Conservation (phyloP, 2,329 filamentous ascomycete genomes). For the Neocatenulostroma microsporum region DNA sequence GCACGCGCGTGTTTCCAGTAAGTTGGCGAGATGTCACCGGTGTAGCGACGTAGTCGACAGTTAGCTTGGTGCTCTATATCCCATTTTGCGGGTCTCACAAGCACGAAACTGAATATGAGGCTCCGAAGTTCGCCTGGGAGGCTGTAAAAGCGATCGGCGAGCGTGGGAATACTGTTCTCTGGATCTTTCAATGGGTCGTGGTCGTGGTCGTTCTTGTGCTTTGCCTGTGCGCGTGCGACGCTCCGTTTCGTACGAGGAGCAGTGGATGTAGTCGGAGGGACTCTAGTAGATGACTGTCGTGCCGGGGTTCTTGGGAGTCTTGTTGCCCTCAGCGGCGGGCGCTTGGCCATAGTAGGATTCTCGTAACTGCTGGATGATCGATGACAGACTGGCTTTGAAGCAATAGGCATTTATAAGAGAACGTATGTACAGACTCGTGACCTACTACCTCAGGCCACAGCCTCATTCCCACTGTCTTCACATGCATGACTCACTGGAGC, state of each 20-base stretch:
- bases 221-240: not conserved
- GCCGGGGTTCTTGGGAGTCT: not conserved
- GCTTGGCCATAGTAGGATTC: conserved; percentile 2
- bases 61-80: conserved; percentile 3
- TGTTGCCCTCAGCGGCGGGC: conserved; percentile 6
- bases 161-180: not conserved
- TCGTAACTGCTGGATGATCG: not conserved
- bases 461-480: too few species aligned
- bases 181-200: not conserved
- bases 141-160: conserved; percentile 13
- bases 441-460: too few species aligned
- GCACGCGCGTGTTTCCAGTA: not conserved
- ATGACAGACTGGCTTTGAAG: too few species aligned
- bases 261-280: not conserved
- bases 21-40: conserved; percentile 1
- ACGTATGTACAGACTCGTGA: too few species aligned
- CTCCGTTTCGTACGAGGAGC: not conserved
- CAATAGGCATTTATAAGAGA: too few species aligned
- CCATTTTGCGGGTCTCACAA: conserved; percentile 13
- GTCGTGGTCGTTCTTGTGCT: not conserved
- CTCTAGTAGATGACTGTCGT: too few species aligned
- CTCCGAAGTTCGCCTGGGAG: conserved; percentile 13
- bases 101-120: conserved; percentile 12
- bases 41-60: conserved; percentile 6
- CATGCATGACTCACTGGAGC: too few species aligned